phyloP scores from a whole-genome alignment of 768 basidiomycete species.

The Amanita exitialis region DNA sequence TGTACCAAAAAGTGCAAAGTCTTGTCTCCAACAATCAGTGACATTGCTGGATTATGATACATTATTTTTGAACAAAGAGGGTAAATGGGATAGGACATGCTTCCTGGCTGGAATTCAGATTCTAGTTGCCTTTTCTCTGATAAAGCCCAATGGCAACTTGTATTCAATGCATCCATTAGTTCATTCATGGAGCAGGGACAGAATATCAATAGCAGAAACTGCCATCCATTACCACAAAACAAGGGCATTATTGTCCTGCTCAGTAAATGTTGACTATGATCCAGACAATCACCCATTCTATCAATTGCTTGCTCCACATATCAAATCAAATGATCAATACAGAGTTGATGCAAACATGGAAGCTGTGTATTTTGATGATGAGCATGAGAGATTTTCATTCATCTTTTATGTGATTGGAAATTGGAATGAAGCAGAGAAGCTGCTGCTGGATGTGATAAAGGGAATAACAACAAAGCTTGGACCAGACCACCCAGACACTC shows the following conservation, averaged over 20 bases:
- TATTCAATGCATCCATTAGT: constrained; percentile 10
- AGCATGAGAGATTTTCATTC: not conserved
- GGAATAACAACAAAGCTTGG: not conserved
- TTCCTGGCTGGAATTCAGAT: constrained; percentile 11
- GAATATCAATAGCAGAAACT: not conserved
- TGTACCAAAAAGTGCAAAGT: too few relatives aligned
- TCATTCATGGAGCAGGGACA: constrained; percentile 4
- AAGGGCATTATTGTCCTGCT: not conserved
- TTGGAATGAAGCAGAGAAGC: not conserved
- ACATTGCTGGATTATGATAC: not conserved
- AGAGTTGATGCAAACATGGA: not conserved
- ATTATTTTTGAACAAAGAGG: not conserved
- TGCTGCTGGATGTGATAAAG: not conserved
- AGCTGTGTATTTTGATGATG: not conserved
- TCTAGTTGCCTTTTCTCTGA: constrained; percentile 10
- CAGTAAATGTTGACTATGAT: not conserved
- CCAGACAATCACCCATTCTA: not conserved
- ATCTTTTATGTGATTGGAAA: not conserved
- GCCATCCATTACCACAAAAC: not conserved
- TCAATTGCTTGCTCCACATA: not conserved
- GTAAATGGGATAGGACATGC: constrained; percentile 8
- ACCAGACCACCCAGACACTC: not conserved
- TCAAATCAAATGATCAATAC: not conserved
- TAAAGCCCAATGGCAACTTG: constrained; percentile 2
- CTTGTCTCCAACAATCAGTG: too few relatives aligned